Conservation (phyloP, 306 rosid genomes). For the Ceratonia siliqua region DNA sequence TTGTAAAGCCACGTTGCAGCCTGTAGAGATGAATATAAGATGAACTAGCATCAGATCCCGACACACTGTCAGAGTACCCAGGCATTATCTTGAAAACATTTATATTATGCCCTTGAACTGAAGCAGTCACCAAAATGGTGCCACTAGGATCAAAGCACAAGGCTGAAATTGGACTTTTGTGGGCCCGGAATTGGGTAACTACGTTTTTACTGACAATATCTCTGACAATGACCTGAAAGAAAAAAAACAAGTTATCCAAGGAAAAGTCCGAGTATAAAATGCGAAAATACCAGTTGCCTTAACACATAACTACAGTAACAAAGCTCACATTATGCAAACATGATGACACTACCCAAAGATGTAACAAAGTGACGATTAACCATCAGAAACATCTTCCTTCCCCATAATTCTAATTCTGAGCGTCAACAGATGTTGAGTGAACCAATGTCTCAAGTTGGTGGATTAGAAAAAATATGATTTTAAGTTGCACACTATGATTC, state of each 20-base stretch:
- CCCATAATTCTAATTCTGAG: not conserved
- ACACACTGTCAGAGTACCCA: slow-evolving; percentile 39
- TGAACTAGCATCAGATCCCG: slow-evolving; percentile 42
- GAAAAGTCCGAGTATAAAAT: not conserved
- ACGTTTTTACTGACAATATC: slow-evolving; percentile 64
- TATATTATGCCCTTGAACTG: slow-evolving; percentile 79
- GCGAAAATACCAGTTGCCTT: not conserved
- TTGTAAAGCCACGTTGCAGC: slow-evolving; percentile 85
- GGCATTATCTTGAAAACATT: slow-evolving; percentile 79
- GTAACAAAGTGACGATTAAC: not conserved
- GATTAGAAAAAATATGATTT: not conserved
- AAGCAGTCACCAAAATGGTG: slow-evolving; percentile 75
- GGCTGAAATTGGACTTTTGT: slow-evolving; percentile 80
- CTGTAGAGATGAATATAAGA: slow-evolving; percentile 69
- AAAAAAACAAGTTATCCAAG: slow-evolving; percentile 23
- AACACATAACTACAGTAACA: not conserved
- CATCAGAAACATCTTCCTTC: not conserved
- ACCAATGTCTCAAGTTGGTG: not conserved
- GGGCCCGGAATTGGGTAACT: slow-evolving; percentile 76
- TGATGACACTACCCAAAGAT: not conserved
- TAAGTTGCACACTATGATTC: not conserved
- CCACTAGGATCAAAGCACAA: slow-evolving; percentile 84
- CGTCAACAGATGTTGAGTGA: not conserved
- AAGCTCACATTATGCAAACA: slow-evolving; percentile 8
- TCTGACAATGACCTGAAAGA: slow-evolving; percentile 69